These are phyloP conservation scores for Cytospora piceicola DNA, from an alignment of 2,329 filamentous ascomycete species.

Conservation along the genomic window DNA sequence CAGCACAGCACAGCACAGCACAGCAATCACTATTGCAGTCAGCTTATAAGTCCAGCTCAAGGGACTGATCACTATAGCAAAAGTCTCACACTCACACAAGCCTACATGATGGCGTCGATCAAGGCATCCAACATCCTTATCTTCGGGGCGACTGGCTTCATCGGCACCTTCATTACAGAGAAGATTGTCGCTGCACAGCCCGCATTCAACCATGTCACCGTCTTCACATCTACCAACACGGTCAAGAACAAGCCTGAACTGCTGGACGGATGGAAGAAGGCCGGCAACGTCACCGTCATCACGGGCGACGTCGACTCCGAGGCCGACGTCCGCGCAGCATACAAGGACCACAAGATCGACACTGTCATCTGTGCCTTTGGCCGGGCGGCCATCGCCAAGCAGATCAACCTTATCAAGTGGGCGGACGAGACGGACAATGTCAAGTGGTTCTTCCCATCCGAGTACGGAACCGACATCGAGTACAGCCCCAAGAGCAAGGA, in stretches of 20 bases:
- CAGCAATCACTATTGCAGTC: too few relatives aligned
- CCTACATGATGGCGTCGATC: slow-evolving; percentile 27
- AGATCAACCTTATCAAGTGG: slow-evolving; percentile 64
- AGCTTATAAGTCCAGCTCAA: too few relatives aligned
- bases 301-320: slow-evolving; percentile 58
- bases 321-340: slow-evolving; percentile 59
- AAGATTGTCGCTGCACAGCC: slow-evolving; percentile 43
- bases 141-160: slow-evolving; percentile 48
- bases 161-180: slow-evolving; percentile 47
- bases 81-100: background rate
- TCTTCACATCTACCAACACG: slow-evolving; percentile 53
- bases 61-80: background rate
- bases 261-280: slow-evolving; percentile 47
- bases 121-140: slow-evolving; percentile 39
- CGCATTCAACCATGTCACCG: slow-evolving; percentile 40
- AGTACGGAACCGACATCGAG: slow-evolving; percentile 69
- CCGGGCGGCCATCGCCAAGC: slow-evolving; percentile 61
- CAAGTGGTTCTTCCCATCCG: slow-evolving; percentile 68
- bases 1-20: too few relatives aligned
- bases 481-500: slow-evolving; percentile 59
- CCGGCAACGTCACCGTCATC: slow-evolving; percentile 58
- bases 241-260: slow-evolving; percentile 52
- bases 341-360: slow-evolving; percentile 58
- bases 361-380: slow-evolving; percentile 70
- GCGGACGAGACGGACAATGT: slow-evolving; percentile 59